Evolutionary conservation across 192 early-diverging fungal genomes (phyloP).

Genomic region (Coemansia sp.): DNA sequence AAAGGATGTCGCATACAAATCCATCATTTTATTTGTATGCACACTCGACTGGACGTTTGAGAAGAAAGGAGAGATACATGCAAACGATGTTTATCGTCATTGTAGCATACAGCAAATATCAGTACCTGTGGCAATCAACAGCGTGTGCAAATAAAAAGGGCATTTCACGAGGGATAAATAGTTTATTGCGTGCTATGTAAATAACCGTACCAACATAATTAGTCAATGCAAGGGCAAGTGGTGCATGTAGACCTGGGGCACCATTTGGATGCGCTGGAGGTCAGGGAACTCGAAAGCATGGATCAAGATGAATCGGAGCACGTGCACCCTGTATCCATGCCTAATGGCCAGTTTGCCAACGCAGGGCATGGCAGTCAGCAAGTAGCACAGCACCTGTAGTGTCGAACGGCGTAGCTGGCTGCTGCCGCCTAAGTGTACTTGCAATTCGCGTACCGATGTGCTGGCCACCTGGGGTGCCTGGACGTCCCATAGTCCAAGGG

Average conservation of each 20-base stretch:
- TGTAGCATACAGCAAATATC: no score
- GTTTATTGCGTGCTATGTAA: no score
- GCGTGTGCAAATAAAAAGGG: no score
- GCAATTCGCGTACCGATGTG: slow-evolving; percentile 22
- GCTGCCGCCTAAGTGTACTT: slow-evolving; percentile 36
- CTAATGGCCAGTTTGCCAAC: slow-evolving; percentile 23
- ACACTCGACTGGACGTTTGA: no score
- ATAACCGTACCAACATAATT: background rate
- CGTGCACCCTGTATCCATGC: slow-evolving; percentile 17
- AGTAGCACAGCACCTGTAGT: slow-evolving; percentile 35
- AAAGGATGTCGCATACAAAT: no score
- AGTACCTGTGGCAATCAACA: no score
- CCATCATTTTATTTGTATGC: no score
- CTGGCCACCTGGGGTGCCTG: slow-evolving; percentile 1
- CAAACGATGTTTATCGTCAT: no score
- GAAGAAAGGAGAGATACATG: no score
- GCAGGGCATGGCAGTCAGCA: slow-evolving; percentile 27
- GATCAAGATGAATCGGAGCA: slow-evolving; percentile 3
- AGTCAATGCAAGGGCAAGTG: background rate
- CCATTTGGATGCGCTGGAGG: slow-evolving; percentile 14
- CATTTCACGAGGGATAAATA: no score
- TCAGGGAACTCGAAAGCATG: slow-evolving; percentile 4
- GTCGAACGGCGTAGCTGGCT: slow-evolving; percentile 11
- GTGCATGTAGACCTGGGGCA: slow-evolving; percentile 26
- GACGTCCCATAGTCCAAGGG: background rate